Evolutionary conservation across 306 rosid genomes (phyloP), one percentile per base, ranked within the genome.

Genomic region (Fagus crenata): DNA sequence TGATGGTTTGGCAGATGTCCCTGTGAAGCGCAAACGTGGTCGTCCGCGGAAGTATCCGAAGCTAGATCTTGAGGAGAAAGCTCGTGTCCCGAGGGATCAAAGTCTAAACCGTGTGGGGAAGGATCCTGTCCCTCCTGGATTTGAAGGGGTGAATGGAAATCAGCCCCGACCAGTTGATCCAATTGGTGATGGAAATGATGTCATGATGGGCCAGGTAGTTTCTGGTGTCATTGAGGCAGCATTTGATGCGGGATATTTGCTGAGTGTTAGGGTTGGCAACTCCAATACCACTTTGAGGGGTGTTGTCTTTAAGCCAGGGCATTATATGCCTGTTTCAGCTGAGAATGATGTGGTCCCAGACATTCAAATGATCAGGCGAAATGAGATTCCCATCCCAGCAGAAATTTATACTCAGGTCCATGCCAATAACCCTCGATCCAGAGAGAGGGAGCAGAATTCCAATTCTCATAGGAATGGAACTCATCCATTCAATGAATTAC

Each of bases 221-320:
- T 86, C 91, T 54, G 96, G 98, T 77, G 92, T 95, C 51, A 70
- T 95, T 69, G 98, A 95, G 82, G 98, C 92, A 35, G 89, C 85
- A 75, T 95, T 95, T 81, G 97, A 95, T 42, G 98, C 95, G 28
- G 98, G 98, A 81, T 95, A 88, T 89, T 80, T 95, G 79, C 89
- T 95, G 61, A 84, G 90, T 68, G 97, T 93, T 81, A 88, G 81
- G 88, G 93, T 89, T 78, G 97, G 89, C 65, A 83, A 88, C 69
- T 84, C 93, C 46, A 90, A 83, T 73, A 85, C 89, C 67, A 87
- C 86, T 79, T 81, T 95, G 87, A 90, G 91, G 83, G 98, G 98
- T 56, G 84, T 92, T 63, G 92, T 95, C 80, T 89, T 95, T 81
- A 95, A 85, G 87, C 91, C 96, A 41, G 98, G 97, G 67, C 93